A percentile compares a stretch with the other conserved stretches of the same genome.
These are phyloP conservation scores for Nicotiana knightiana DNA, from an alignment of 257 asterid genomes.

Conservation along the genomic window DNA sequence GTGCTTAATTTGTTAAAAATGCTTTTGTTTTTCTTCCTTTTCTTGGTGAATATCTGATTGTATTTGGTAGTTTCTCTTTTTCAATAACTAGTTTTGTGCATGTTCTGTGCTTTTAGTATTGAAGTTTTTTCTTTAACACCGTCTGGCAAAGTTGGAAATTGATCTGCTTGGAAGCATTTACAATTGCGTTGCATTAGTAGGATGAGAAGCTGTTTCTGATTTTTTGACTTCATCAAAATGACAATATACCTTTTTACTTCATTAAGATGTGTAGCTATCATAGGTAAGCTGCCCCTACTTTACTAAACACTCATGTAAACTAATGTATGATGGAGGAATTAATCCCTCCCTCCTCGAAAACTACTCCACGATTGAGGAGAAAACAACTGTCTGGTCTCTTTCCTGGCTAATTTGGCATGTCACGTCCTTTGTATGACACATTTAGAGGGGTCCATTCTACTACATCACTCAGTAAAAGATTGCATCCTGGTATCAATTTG, in stretches of 20 bases:
- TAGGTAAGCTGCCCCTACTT: not conserved
- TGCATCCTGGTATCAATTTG: not conserved
- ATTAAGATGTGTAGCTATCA: not conserved
- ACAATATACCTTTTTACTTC: not conserved
- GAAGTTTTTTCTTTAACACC: not conserved
- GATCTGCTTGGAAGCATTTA: not conserved
- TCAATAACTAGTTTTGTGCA: not conserved
- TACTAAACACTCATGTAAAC: not conserved
- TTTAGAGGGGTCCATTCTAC: not conserved
- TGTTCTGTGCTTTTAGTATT: not conserved
- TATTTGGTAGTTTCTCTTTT: not conserved
- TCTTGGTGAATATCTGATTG: not conserved
- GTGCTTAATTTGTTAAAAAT: constrained; percentile 23
- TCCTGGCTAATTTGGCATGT: not conserved
- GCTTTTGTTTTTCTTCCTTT: constrained; percentile 9
- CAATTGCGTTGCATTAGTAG: not conserved
- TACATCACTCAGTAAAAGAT: not conserved
- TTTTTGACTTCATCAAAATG: not conserved
- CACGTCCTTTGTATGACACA: not conserved
- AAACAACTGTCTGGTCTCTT: not conserved
- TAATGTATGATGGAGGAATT: not conserved
- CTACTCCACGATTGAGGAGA: not conserved
- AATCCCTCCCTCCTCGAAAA: not conserved
- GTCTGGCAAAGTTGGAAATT: not conserved
- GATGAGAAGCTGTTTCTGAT: not conserved